Evolutionary conservation across 805 yeast species (phyloP), one percentile per base, ranked within the genome.

Genomic region (Maudiozyma serrabonitensis): DNA sequence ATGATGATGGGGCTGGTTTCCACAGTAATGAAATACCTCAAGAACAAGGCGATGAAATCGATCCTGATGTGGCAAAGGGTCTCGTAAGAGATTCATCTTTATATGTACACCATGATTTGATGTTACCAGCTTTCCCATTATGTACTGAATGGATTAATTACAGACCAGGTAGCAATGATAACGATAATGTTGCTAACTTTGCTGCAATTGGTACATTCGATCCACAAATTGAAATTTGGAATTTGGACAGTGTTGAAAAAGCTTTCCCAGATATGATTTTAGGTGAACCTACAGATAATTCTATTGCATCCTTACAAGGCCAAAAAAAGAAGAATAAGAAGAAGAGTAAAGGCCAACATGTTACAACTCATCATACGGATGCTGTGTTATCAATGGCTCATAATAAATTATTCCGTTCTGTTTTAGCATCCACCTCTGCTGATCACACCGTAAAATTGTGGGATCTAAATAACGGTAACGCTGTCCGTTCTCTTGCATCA

Each of bases 141-240:
- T 88, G 97, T 65, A 90, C 90, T 34, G 99, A 93, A 68, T 91
- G 98, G 98, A 67, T 93, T 54, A 85, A 87, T 66, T 85, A 76
- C 65, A 75, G 73, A 53, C 91, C 95, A 32, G 77, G 74, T 13
- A 71, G 68, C 13, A 71, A 72, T 35, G 71, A 71, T 41, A 69
- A 69, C 21, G 67, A 68, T 32, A 76, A 79, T 52, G 69, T 81
- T 31, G 96, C 95, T 11, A 93, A 89, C 68, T 89, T 87, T 68
- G 98, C 95, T 2, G 99, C 99, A 13, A 74, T 93, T 55, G 98
- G 98, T 63, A 87, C 98, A 2, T 91, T 93, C 65, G 98, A 91
- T 59, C 99, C 99, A 40, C 95, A 86, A 63, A 91, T 93, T 67
- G 99, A 93, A 70, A 78, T 93, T 53, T 93, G 98, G 98, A 89